Percentiles rank a stretch among this genome's conserved stretches.
phyloP scores from a whole-genome alignment of 805 yeast genomes.

The Clavispora asparagi region DNA sequence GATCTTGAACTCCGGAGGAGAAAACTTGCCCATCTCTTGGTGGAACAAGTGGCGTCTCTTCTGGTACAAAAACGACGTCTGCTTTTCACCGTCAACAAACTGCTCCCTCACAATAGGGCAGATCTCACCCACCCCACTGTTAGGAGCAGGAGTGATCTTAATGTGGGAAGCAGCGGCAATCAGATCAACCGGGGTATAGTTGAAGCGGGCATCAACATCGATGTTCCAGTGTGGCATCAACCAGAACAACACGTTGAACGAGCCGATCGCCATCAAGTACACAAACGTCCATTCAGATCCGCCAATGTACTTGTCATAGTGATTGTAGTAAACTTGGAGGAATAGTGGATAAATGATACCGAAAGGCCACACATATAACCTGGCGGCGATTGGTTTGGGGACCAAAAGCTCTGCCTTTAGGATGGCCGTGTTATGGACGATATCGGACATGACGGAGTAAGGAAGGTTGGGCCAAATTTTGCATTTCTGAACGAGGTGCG shows the following conservation, averaged over 20 bases:
- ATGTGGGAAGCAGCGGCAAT: constrained; percentile 66
- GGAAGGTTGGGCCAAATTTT: background rate
- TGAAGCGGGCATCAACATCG: constrained; percentile 61
- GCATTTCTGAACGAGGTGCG: background rate
- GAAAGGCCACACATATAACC: constrained; percentile 85
- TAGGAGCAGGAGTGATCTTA: constrained; percentile 74
- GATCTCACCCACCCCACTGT: constrained; percentile 82
- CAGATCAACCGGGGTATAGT: constrained; percentile 49
- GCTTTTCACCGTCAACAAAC: constrained; percentile 53
- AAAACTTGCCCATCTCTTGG: constrained; percentile 46
- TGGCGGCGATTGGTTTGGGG: constrained; percentile 52
- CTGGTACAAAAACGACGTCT: constrained; percentile 76
- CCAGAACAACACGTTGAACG: constrained; percentile 72
- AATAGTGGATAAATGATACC: constrained; percentile 71
- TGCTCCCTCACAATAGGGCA: constrained; percentile 54
- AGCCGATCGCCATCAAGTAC: constrained; percentile 65
- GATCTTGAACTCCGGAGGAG: constrained; percentile 78
- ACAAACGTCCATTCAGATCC: constrained; percentile 97
- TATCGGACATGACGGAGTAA: constrained; percentile 24
- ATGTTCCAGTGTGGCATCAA: constrained; percentile 94
- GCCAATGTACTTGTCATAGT: constrained; percentile 76
- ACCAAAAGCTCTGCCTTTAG: constrained; percentile 68
- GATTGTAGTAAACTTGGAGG: constrained; percentile 53
- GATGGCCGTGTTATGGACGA: constrained; percentile 71
- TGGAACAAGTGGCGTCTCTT: constrained; percentile 84